A percentile compares a stretch with the other conserved stretches of the same genome.
Evolutionary conservation across 345 rosid species (phyloP).

Genomic region (Citrus medica): DNA sequence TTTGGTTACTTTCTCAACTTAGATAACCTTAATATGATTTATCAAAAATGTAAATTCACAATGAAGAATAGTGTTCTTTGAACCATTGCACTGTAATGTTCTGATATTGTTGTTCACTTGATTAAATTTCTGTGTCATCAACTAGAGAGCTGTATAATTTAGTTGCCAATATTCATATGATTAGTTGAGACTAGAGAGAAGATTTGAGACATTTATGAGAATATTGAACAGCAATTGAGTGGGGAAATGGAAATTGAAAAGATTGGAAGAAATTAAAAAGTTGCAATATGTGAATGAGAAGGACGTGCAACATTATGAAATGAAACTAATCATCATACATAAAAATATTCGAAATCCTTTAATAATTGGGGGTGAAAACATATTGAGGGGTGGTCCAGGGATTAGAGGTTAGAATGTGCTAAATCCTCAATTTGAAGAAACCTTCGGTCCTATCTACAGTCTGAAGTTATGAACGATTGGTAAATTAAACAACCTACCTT

Average conservation of each 20-base stretch:
- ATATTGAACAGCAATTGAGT: not conserved
- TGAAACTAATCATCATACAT: not conserved
- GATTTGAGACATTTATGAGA: not conserved
- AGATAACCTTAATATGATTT: not conserved
- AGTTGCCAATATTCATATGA: not conserved
- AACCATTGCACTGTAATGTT: not conserved
- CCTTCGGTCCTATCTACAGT: not conserved
- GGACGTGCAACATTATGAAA: not conserved
- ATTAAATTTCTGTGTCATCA: not conserved
- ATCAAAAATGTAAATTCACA: not conserved
- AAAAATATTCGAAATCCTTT: not conserved
- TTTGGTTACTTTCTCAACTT: conserved; percentile 3
- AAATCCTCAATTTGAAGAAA: not conserved
- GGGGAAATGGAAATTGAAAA: not conserved
- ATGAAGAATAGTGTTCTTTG: not conserved
- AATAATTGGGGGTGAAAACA: not conserved
- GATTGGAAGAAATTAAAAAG: not conserved
- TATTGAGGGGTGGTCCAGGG: not conserved
- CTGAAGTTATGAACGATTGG: not conserved
- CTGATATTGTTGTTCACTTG: not conserved
- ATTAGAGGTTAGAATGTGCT: not conserved
- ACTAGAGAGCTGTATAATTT: not conserved
- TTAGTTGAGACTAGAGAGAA: not conserved
- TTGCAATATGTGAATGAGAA: not conserved
- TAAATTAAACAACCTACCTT: not conserved